phyloP scores from a whole-genome alignment of 2,329 filamentous ascomycete genomes.

The Paracorniculantispora psalliotae region DNA sequence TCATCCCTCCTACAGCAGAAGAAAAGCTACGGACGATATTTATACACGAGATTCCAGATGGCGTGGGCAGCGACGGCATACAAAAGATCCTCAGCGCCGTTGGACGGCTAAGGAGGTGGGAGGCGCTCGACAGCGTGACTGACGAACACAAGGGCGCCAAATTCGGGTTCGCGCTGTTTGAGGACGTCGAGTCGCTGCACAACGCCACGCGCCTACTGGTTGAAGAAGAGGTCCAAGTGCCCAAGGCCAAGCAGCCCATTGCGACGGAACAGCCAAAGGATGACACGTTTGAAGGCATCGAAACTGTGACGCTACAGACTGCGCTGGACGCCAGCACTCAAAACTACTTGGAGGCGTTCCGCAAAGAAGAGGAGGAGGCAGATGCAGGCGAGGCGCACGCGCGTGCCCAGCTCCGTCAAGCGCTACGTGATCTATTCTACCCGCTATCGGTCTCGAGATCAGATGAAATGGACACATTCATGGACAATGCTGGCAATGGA shows the following conservation, averaged over 20 bases:
- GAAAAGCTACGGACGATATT: constrained; percentile 92
- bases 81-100: constrained; percentile 74
- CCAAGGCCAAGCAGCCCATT: constrained; percentile 66
- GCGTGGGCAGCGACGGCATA: constrained; percentile 66
- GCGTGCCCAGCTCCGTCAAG: constrained; percentile 60
- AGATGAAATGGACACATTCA: constrained; percentile 65
- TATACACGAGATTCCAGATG: constrained; percentile 77
- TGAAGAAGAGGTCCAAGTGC: constrained; percentile 77
- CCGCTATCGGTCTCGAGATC: constrained; percentile 44
- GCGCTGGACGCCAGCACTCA: constrained; percentile 77
- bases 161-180: constrained; percentile 95
- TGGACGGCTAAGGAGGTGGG: constrained; percentile 80
- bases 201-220: constrained; percentile 80
- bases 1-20: constrained; percentile 79
- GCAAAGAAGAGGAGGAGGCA: constrained; percentile 56
- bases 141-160: constrained; percentile 73
- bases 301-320: constrained; percentile 67
- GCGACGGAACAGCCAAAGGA: constrained; percentile 39
- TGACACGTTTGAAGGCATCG: constrained; percentile 49
- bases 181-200: constrained; percentile 82
- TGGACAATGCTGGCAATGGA: constrained; percentile 60
- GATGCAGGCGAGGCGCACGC: constrained; percentile 65
- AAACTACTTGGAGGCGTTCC: constrained; percentile 81
- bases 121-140: constrained; percentile 57
- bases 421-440: constrained; percentile 67